phyloP scores from a whole-genome alignment of 345 rosid species.

The Gossypium turneri region DNA sequence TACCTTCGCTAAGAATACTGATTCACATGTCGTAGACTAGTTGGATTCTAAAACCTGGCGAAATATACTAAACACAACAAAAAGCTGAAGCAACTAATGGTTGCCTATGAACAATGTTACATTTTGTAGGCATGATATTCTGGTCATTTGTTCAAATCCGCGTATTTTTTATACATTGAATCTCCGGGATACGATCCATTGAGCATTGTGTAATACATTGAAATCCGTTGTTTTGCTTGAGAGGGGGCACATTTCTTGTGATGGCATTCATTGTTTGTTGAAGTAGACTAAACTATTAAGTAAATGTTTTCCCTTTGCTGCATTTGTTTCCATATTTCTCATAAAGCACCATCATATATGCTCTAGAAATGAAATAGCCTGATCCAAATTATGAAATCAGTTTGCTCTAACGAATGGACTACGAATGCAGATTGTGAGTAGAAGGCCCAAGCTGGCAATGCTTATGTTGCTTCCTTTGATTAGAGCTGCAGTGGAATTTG shows the following conservation, averaged over 20 bases:
- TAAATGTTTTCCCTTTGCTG: neutral
- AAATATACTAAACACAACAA: conserved; percentile 19
- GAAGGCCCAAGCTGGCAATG: conserved; percentile 98
- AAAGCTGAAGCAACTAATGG: conserved; percentile 19
- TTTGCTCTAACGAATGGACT: neutral
- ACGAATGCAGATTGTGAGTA: conserved; percentile 72
- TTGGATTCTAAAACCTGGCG: conserved; percentile 18
- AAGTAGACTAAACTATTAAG: neutral
- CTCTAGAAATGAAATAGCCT: neutral
- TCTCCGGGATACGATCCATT: neutral
- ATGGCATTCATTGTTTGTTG: neutral
- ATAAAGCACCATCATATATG: neutral
- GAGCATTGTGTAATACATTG: neutral
- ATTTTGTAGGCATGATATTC: neutral
- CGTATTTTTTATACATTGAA: neutral
- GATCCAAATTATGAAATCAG: conserved; percentile 1
- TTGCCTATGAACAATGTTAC: neutral
- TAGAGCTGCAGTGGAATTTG: conserved; percentile 98
- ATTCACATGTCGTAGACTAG: conserved; percentile 20
- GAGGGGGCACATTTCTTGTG: neutral
- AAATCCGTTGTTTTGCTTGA: neutral
- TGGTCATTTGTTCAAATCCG: neutral
- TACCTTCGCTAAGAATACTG: neutral
- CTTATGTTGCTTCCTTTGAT: conserved; percentile 88
- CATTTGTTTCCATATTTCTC: neutral